These are phyloP conservation scores for Pleurotus eryngii DNA, from an alignment of 768 basidiomycete species.

Conservation along the genomic window DNA sequence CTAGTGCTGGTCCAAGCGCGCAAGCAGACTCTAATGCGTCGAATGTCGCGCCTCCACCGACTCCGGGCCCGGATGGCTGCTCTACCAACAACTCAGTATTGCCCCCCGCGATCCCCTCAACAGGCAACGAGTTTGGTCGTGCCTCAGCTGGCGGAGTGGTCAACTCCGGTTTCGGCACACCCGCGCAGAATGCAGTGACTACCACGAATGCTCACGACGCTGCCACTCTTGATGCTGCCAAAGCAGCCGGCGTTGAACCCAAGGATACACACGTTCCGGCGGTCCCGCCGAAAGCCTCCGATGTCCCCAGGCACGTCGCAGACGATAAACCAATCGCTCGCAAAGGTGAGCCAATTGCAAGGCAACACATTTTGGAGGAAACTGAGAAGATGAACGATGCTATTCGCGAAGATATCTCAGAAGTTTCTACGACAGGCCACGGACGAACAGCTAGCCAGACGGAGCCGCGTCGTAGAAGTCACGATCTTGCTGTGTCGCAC, in stretches of 20 bases:
- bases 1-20: not conserved
- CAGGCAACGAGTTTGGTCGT: not conserved
- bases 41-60: not conserved
- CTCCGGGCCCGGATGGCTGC: not conserved
- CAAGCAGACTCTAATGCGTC: constrained; percentile 2
- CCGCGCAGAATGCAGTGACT: not conserved
- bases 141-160: not conserved
- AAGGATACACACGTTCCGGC: too few relatives aligned
- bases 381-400: constrained; percentile 5
- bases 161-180: not conserved
- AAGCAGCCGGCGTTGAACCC: not conserved
- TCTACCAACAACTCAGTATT: not conserved
- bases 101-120: not conserved
- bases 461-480: too few relatives aligned
- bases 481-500: too few relatives aligned
- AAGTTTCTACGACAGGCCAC: not conserved
- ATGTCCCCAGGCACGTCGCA: not conserved
- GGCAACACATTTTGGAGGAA: not conserved
- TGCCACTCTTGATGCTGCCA: not conserved
- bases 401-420: not conserved
- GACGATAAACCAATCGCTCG: not conserved
- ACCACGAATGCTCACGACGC: not conserved
- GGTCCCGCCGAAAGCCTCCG: not conserved
- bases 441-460: not conserved
- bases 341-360: constrained; percentile 1